Percentiles rank a stretch among this genome's conserved stretches.
Evolutionary conservation across 179 eudicot species (phyloP).

Genomic region (Beta macrorhiza): DNA sequence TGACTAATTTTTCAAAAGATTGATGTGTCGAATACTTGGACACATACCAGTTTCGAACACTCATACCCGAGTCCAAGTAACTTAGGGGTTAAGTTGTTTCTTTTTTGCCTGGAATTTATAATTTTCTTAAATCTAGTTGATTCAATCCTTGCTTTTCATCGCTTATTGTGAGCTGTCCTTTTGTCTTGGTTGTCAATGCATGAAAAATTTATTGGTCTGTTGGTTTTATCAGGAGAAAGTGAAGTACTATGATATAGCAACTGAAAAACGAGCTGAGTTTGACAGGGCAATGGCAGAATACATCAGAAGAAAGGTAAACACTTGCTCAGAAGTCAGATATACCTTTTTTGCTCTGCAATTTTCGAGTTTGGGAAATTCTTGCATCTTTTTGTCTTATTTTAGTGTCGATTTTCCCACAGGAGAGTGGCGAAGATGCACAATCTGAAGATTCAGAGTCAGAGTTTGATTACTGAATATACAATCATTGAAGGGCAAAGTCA

Average conservation of each 20-base stretch:
- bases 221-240: constrained; percentile 67
- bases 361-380: neutral
- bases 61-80: no score
- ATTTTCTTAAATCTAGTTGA: neutral
- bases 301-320: constrained; percentile 59
- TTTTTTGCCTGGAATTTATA: neutral
- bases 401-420: constrained; percentile 13
- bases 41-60: neutral
- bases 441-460: constrained; percentile 32
- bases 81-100: neutral
- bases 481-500: neutral
- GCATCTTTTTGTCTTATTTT: neutral
- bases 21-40: neutral
- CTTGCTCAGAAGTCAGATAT: neutral
- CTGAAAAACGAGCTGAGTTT: constrained; percentile 79
- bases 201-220: neutral
- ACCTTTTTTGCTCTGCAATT: neutral
- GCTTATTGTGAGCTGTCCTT: neutral
- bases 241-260: constrained; percentile 85
- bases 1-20: no score
- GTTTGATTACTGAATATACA: constrained; percentile 12
- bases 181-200: neutral
- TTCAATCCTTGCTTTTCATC: neutral
- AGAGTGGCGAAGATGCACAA: constrained; percentile 26
- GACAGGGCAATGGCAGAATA: constrained; percentile 66